Evolutionary conservation across 2,329 filamentous ascomycete species (phyloP).

Genomic region (Sporothrix euskadiensis): DNA sequence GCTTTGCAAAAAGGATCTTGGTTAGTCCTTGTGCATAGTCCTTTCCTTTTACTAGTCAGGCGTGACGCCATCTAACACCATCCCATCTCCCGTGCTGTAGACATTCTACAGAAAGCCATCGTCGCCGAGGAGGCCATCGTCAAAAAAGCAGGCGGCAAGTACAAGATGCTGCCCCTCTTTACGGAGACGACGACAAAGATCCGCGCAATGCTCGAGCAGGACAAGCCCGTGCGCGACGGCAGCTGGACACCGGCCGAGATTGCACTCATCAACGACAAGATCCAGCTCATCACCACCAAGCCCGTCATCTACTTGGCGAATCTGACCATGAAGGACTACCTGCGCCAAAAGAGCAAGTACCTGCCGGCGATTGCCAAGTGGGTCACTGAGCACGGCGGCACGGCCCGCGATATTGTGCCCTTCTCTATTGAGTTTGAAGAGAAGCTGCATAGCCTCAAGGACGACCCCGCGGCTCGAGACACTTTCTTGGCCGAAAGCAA

Average conservation of each 20-base stretch:
- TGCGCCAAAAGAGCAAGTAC: conserved; percentile 50
- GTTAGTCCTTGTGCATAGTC: conserved; percentile 30
- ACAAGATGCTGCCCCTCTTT: conserved; percentile 50
- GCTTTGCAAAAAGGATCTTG: conserved; percentile 46
- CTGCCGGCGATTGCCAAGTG: conserved; percentile 48
- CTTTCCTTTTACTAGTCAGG: neutral
- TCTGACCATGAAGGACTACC: conserved; percentile 50
- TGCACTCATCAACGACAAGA: conserved; percentile 49
- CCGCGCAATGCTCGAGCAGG: conserved; percentile 43
- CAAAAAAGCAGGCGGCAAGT: conserved; percentile 47
- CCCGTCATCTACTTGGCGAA: conserved; percentile 50
- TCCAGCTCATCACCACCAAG: conserved; percentile 49
- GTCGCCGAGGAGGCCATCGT: conserved; percentile 45
- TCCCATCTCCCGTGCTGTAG: conserved; percentile 31
- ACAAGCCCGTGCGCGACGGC: conserved; percentile 46
- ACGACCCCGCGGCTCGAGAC: conserved; percentile 41
- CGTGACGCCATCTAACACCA: neutral
- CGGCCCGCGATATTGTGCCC: conserved; percentile 46
- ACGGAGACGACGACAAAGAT: conserved; percentile 48
- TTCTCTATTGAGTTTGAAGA: conserved; percentile 50
- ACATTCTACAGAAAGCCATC: conserved; percentile 45
- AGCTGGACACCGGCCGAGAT: conserved; percentile 48
- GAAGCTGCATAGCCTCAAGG: conserved; percentile 44
- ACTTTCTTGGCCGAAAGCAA: conserved; percentile 45
- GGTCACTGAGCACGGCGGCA: conserved; percentile 48